phyloP scores from a whole-genome alignment of 2,329 filamentous ascomycete genomes.

The Trichoderma koningii region DNA sequence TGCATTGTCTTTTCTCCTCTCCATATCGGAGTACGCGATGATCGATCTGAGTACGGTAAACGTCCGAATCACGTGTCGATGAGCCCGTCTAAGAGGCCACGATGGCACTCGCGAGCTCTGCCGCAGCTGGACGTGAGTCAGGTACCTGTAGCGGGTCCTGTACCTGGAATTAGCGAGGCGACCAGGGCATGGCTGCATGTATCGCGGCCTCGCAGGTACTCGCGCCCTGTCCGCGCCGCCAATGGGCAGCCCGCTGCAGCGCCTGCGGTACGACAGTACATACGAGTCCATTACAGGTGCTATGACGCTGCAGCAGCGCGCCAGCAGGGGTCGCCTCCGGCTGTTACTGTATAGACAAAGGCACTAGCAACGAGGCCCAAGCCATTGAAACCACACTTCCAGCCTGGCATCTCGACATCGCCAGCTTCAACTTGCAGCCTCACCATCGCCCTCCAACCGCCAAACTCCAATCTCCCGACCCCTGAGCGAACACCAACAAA shows the following conservation, averaged over 20 bases:
- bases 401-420: slow-evolving; percentile 19
- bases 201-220: neutral
- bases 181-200: neutral
- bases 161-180: neutral
- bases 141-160: neutral
- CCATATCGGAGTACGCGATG: slow-evolving; percentile 3
- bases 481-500: neutral
- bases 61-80: slow-evolving; percentile 26
- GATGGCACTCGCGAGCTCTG: slow-evolving; percentile 3
- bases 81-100: slow-evolving; percentile 9
- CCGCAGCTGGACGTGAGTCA: neutral
- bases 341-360: no score
- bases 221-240: neutral
- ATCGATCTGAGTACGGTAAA: neutral
- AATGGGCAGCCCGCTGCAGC: slow-evolving; percentile 1
- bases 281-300: no score
- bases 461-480: no score
- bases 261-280: slow-evolving; percentile 23
- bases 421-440: neutral
- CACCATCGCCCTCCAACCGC: no score
- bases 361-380: slow-evolving; percentile 21
- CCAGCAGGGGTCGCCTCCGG: no score
- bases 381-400: slow-evolving; percentile 39
- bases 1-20: no score
- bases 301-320: slow-evolving; percentile 32